Base-by-base conservation (phyloP, 495 filamentous ascomycete genomes). In the Aspergillus wentii region DNA sequence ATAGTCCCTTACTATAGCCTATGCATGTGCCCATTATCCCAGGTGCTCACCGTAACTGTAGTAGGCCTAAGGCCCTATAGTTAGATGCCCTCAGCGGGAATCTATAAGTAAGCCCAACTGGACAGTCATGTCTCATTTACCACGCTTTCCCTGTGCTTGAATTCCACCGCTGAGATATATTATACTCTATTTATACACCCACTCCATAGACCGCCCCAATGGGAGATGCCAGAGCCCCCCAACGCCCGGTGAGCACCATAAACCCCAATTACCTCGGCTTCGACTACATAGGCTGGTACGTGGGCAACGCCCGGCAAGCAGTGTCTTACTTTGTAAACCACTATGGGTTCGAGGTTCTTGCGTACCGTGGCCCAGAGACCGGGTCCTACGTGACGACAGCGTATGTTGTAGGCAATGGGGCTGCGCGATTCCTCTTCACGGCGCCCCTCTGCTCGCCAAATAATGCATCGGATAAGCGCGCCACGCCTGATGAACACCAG, bases 261-360 rank as follows among this genome's bases (percentile, higher is more conserved):
- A 31, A 17, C 16, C 32, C 30, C 3, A 44, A 38, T 21, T 85
- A 83, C 62, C 67, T 68, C 27, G 83, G 83, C 48, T 88, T 86
- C 48, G 78, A 86, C 61, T 80, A 87, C 50, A 63, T 86, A 34
- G 78, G 76, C 43, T 89, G 83, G 83, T 88, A 79, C 56, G 85
- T 89, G 7, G 83, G 83, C 40, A 89, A 89, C 57, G 85, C 85
- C 32, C 88, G 86, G 53, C 83, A 87, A 64, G 79, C 79, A 2
- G 83, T 82, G 15, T 68, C 76, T 23, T 87, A 79, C 64, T 88
- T 86, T 63, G 77, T 77, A 44, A 75, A 74, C 10, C 75, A 76
- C 41, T 76, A 86, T 56, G 83, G 83, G 22, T 86, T 88, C 68
- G 59, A 60, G 23, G 72, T 70, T 4, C 51, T 86, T 34, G 85